phyloP scores from a whole-genome alignment of 1,284 basidiomycete genomes.

The Phellinidium pouzarii region DNA sequence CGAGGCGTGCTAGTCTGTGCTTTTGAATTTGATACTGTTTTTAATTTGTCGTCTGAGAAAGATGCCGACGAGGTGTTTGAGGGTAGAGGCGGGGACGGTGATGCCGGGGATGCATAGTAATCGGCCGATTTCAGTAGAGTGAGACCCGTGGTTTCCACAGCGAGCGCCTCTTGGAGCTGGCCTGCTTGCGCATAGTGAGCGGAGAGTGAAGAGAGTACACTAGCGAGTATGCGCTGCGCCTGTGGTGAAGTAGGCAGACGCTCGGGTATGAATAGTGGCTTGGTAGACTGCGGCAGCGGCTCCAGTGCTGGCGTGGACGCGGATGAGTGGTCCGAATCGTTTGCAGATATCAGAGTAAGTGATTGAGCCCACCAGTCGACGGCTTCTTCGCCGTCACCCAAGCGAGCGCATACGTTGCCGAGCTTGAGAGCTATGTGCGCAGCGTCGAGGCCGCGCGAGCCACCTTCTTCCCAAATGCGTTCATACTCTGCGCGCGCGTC shows the following conservation, averaged over 20 bases:
- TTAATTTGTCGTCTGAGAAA: background rate
- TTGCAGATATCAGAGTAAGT: slow-evolving; percentile 37
- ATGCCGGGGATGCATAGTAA: slow-evolving; percentile 38
- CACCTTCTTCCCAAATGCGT: slow-evolving; percentile 43
- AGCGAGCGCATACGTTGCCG: slow-evolving; percentile 52
- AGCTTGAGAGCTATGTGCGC: slow-evolving; percentile 53
- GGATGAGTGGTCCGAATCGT: background rate
- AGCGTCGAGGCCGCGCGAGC: slow-evolving; percentile 27
- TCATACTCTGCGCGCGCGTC: slow-evolving; percentile 60
- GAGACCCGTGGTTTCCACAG: slow-evolving; percentile 61
- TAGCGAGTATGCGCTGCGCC: slow-evolving; percentile 62
- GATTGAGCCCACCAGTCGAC: slow-evolving; percentile 60
- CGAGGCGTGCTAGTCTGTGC: slow-evolving; percentile 41
- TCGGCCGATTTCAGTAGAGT: slow-evolving; percentile 58
- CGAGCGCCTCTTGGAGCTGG: slow-evolving; percentile 59
- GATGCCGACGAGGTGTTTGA: background rate
- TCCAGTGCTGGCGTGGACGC: background rate
- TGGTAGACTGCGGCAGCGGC: slow-evolving; percentile 4
- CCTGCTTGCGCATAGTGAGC: slow-evolving; percentile 63
- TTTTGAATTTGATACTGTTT: too few relatives aligned
- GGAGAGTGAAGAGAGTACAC: slow-evolving; percentile 64
- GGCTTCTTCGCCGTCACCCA: slow-evolving; percentile 48
- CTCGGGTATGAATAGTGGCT: slow-evolving; percentile 29
- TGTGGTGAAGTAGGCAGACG: slow-evolving; percentile 49
- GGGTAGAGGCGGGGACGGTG: too few relatives aligned